Evolutionary conservation across 2,329 filamentous ascomycete species (phyloP), one percentile per base, ranked within the genome.

Genomic region (Bimuria novae-zelandiae): DNA sequence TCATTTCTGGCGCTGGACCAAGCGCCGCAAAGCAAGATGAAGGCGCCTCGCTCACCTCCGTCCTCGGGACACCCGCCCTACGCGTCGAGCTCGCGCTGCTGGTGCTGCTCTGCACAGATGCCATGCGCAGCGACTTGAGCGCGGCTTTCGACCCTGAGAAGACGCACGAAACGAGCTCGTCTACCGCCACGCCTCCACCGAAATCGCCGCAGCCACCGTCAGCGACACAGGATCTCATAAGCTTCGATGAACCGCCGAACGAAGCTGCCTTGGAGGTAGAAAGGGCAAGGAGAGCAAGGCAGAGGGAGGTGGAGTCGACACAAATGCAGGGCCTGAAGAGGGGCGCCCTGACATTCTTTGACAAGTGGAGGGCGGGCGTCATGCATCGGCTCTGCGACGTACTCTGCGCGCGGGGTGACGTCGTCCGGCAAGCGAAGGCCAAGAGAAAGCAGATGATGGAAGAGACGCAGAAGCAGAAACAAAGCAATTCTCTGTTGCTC

Each of bases 351-450:
- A 77, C 81, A 1, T 86, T 87, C 69, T 95, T 92, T 68, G 85
- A 88, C 53, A 88, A 90, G 62, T 97, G 93, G 92, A 84, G 89
- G 61, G 79, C 84, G 3, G 78, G 80, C 7, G 83, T 96, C 6
- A 76, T 89, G 50, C 81, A 84, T 55, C 84, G 91, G 14, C 77
- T 95, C 25, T 84, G 85, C 23, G 87, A 94, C 57, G 84, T 91
- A 39, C 67, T 81, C 25, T 61, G 60, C 21, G 64, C 70, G 8
- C 47, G 63, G 17, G 62, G 63, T 1, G 68, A 70, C 14, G 64
- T 64, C 2, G 65, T 71, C 7, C 54, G 64, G 3, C 57, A 66
- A 3, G 61, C 66, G 11, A 72, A 70, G 84, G 52, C 53, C 19
- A 63, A 58, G 49, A 59, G 63, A 37, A 65, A 64, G 47, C 60